Conservation (phyloP, 768 basidiomycete species). For the Postia placenta region DNA sequence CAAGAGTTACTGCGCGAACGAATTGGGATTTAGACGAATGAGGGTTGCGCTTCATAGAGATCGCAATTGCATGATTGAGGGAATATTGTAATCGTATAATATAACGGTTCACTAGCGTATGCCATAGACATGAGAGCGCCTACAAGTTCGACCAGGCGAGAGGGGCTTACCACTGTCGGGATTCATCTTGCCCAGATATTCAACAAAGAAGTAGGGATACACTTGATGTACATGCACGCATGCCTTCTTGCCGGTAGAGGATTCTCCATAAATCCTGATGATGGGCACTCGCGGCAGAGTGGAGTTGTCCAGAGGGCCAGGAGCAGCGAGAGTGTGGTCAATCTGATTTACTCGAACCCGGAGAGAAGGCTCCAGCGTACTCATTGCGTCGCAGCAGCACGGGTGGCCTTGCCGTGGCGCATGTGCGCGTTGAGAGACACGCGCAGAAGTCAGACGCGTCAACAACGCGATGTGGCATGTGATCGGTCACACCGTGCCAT, state of each 20-base stretch:
- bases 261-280: constrained; percentile 81
- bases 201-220: constrained; percentile 89
- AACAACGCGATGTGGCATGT: too few relatives aligned
- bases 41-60: constrained; percentile 74
- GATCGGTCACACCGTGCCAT: too few relatives aligned
- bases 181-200: constrained; percentile 66
- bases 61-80: constrained; percentile 80
- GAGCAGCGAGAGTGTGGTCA: constrained; percentile 52
- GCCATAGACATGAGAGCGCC: background rate
- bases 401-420: too few relatives aligned
- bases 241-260: constrained; percentile 68
- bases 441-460: too few relatives aligned
- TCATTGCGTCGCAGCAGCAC: constrained; percentile 13
- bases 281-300: constrained; percentile 65
- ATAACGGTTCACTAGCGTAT: constrained; percentile 66
- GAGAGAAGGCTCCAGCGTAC: constrained; percentile 17
- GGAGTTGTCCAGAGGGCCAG: constrained; percentile 60
- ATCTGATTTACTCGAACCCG: constrained; percentile 50
- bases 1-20: constrained; percentile 72
- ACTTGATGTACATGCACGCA: constrained; percentile 92
- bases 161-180: constrained; percentile 52
- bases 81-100: constrained; percentile 64
- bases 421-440: too few relatives aligned
- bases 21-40: constrained; percentile 49
- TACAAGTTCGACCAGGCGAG: background rate